phyloP scores from a whole-genome alignment of 1,139 yeast genomes.

The Blastobotrys proliferans region DNA sequence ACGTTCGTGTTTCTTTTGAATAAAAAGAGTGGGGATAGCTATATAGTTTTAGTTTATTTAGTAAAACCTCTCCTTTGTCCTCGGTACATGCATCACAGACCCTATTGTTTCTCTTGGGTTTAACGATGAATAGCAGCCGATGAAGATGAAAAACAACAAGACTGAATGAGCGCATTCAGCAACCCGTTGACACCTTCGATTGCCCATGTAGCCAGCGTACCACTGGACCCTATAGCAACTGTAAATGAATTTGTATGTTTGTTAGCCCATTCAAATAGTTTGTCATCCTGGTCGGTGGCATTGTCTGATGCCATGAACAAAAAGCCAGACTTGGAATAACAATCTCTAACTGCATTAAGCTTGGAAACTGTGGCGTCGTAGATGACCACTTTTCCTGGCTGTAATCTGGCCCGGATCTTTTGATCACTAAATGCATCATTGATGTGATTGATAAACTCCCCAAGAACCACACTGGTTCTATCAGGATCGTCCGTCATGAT shows the following conservation, averaged over 20 bases:
- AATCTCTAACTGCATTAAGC: constrained; percentile 25
- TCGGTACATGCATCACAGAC: too few species aligned
- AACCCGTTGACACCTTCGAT: constrained; percentile 78
- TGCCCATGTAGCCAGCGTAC: constrained; percentile 63
- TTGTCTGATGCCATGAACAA: constrained; percentile 59
- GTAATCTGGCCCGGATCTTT: constrained; percentile 74
- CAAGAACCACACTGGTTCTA: constrained; percentile 64
- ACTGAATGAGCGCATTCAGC: constrained; percentile 40
- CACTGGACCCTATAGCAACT: constrained; percentile 56
- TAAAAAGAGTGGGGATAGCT: too few species aligned
- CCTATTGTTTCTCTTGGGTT: neutral
- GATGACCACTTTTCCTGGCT: constrained; percentile 40
- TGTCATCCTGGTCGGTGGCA: constrained; percentile 49
- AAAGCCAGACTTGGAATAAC: constrained; percentile 21
- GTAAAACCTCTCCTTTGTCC: too few species aligned
- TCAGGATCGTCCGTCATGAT: constrained; percentile 52
- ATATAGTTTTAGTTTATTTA: too few species aligned
- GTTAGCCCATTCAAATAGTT: constrained; percentile 59
- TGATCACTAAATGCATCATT: constrained; percentile 65
- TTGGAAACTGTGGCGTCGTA: constrained; percentile 23
- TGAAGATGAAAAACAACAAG: too few species aligned
- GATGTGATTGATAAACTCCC: constrained; percentile 81
- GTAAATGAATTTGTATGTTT: constrained; percentile 40
- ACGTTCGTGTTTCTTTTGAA: too few species aligned
- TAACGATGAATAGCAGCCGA: constrained; percentile 5